Conservation (phyloP, 2,329 filamentous ascomycete genomes). For the Fusarium keratoplasticum region DNA sequence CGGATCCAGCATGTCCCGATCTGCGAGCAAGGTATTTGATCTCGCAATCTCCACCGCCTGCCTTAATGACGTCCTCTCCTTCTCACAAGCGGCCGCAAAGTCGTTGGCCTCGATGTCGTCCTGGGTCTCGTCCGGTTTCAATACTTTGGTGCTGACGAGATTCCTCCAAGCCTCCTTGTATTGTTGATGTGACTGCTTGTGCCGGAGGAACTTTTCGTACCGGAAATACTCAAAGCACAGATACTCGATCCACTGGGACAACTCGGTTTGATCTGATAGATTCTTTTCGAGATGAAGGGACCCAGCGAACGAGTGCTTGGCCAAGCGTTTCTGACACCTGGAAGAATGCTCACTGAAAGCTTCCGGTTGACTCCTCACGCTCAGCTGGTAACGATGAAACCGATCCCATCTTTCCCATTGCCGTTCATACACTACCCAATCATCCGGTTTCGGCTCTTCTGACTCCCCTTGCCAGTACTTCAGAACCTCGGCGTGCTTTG, state of each 20-base stretch:
- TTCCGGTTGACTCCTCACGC: constrained; percentile 18
- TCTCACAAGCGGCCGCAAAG: not conserved
- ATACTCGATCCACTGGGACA: constrained; percentile 56
- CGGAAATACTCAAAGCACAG: constrained; percentile 43
- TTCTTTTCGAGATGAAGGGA: constrained; percentile 38
- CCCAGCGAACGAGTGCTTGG: constrained; percentile 10
- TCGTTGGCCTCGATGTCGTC: constrained; percentile 16
- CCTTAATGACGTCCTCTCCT: constrained; percentile 4
- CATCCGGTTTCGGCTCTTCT: not conserved
- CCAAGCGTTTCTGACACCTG: constrained; percentile 17
- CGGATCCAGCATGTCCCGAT: constrained; percentile 35
- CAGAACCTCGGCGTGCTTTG: constrained; percentile 15
- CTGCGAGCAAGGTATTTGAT: constrained; percentile 29
- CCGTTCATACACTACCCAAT: constrained; percentile 33
- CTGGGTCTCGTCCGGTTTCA: constrained; percentile 15
- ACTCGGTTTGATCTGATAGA: constrained; percentile 44
- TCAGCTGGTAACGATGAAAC: constrained; percentile 33
- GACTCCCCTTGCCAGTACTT: constrained; percentile 30
- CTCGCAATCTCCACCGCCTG: constrained; percentile 30
- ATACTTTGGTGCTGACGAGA: constrained; percentile 16
- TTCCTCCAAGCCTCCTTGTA: constrained; percentile 32
- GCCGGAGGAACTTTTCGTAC: constrained; percentile 26
- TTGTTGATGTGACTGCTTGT: constrained; percentile 17
- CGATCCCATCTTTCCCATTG: constrained; percentile 34
- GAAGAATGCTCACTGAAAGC: constrained; percentile 14